A percentile compares a stretch with the other conserved stretches of the same genome.
These are phyloP conservation scores for Antrodiella citrinella DNA, from an alignment of 768 basidiomycete genomes.

Conservation along the genomic window DNA sequence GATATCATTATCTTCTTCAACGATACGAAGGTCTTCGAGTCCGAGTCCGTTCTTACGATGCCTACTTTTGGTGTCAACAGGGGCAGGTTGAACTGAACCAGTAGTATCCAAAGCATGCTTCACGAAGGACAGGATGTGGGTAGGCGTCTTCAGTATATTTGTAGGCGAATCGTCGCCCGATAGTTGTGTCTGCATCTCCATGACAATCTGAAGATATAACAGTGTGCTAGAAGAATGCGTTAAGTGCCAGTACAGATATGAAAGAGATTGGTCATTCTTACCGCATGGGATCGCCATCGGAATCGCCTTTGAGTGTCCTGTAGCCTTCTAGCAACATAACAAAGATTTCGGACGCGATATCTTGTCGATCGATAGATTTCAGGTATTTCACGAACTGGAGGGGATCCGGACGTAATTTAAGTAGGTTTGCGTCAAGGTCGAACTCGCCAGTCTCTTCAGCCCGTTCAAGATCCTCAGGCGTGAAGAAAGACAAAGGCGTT, in stretches of 20 bases:
- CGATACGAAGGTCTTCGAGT: slow-evolving; percentile 30
- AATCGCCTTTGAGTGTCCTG: slow-evolving; percentile 30
- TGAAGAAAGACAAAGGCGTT: slow-evolving; percentile 33
- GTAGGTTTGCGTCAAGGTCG: slow-evolving; percentile 44
- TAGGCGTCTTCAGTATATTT: slow-evolving; percentile 56
- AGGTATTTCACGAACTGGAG: slow-evolving; percentile 57
- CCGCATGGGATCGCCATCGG: slow-evolving; percentile 45
- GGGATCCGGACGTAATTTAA: slow-evolving; percentile 74
- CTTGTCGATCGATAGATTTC: slow-evolving; percentile 54
- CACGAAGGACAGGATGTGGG: slow-evolving; percentile 75
- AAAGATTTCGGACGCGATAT: slow-evolving; percentile 68
- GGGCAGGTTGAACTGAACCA: not conserved
- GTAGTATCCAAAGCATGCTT: slow-evolving; percentile 62
- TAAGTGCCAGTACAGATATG: too few species aligned
- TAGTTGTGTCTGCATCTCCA: slow-evolving; percentile 72
- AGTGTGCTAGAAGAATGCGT: slow-evolving; percentile 40
- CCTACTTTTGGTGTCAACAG: not conserved
- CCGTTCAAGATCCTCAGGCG: slow-evolving; percentile 39
- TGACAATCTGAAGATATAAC: slow-evolving; percentile 69
- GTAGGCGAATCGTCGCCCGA: slow-evolving; percentile 44
- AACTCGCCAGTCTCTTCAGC: slow-evolving; percentile 35
- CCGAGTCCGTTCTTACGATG: slow-evolving; percentile 19
- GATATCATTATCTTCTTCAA: slow-evolving; percentile 26
- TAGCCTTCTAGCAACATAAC: slow-evolving; percentile 68
- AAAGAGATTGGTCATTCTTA: too few species aligned